Percentiles rank a stretch among this genome's conserved stretches.
Conservation (phyloP, 1,139 yeast genomes). For the Sugiyamaella sp. region DNA sequence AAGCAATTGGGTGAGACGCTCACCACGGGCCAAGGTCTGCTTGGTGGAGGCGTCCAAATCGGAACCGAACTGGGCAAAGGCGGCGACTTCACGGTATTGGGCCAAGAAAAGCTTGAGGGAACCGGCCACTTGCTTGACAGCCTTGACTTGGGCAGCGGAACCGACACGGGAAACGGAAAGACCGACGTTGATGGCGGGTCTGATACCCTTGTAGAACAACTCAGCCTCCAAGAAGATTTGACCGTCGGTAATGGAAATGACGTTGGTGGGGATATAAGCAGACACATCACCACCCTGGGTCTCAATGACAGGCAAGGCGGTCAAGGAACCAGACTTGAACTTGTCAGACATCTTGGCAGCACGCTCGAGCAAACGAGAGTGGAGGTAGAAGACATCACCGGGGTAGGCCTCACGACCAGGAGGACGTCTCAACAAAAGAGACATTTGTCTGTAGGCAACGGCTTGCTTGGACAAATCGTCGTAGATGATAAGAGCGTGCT, state of each 20-base stretch:
- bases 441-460: conserved; percentile 99
- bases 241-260: conserved; percentile 96
- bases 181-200: conserved; percentile 99
- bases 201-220: conserved; percentile 99
- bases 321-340: conserved; percentile 91
- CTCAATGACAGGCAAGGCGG: conserved; percentile 95
- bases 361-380: conserved; percentile 94
- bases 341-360: conserved; percentile 95
- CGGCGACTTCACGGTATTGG: conserved; percentile 99
- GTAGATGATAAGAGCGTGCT: conserved; percentile 94
- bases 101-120: conserved; percentile 99
- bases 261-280: conserved; percentile 96
- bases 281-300: conserved; percentile 99
- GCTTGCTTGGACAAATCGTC: conserved; percentile 99
- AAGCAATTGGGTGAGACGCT: conserved; percentile 98
- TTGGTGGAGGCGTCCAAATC: conserved; percentile 99
- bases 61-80: conserved; percentile 99
- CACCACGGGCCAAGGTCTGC: conserved; percentile 99
- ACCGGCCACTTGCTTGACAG: conserved; percentile 99
- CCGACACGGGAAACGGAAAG: conserved; percentile 99
- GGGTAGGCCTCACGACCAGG: conserved; percentile 98
- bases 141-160: conserved; percentile 99
- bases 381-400: conserved; percentile 96
- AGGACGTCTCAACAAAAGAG: conserved; percentile 95
- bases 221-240: conserved; percentile 99